Conservation (phyloP, 192 early-diverging fungal species). For the Podila verticillata region DNA sequence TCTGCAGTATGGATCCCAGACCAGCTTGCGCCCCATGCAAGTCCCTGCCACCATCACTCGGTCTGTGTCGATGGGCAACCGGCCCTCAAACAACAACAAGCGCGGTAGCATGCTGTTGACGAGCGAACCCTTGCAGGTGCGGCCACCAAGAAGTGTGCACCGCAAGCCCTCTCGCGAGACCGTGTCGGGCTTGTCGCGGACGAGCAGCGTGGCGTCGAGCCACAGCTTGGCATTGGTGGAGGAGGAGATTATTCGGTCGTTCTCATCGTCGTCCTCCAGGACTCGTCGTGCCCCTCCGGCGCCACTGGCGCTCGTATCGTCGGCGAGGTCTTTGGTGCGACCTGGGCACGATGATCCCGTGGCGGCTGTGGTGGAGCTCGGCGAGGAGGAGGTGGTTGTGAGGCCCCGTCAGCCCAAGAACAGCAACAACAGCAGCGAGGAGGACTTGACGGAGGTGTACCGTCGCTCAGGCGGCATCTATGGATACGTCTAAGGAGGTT, state of each 20-base stretch:
- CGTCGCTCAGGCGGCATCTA: background rate
- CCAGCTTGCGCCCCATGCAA: background rate
- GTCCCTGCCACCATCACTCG: background rate
- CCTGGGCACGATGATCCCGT: background rate
- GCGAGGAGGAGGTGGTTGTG: background rate
- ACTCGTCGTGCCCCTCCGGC: background rate
- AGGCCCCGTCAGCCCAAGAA: background rate
- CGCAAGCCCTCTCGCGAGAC: constrained; percentile 4
- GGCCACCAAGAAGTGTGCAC: background rate
- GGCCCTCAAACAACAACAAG: background rate
- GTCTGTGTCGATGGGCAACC: background rate
- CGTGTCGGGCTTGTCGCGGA: background rate
- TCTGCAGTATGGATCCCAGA: background rate
- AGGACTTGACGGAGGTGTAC: background rate
- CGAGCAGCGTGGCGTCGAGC: background rate
- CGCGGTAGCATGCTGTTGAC: background rate
- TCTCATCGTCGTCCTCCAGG: background rate
- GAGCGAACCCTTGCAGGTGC: background rate
- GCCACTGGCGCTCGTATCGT: background rate
- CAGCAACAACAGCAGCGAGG: background rate
- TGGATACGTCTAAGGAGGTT: background rate
- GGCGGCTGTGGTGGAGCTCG: background rate
- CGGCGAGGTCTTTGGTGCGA: background rate
- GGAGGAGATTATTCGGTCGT: background rate
- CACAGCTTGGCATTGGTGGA: background rate